Conservation (phyloP, 371 early-diverging fungal genomes). For the Zychaea mexicana region DNA sequence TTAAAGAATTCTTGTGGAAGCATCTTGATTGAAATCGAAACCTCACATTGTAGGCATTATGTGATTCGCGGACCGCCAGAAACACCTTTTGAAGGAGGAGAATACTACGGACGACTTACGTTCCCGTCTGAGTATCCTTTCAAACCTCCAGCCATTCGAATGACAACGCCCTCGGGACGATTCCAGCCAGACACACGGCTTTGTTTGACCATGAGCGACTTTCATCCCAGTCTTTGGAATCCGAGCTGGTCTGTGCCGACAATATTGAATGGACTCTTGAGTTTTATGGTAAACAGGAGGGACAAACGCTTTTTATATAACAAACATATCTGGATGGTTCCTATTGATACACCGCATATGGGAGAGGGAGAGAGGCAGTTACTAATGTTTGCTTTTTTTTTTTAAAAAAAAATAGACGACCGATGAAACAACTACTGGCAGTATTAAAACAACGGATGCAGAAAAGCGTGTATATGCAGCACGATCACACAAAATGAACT, state of each 20-base stretch:
- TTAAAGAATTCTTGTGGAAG: neutral
- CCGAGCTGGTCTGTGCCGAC: conserved; percentile 97
- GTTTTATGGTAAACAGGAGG: conserved; percentile 87
- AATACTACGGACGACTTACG: conserved; percentile 93
- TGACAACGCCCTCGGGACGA: conserved; percentile 91
- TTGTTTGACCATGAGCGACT: conserved; percentile 95
- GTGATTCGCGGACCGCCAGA: conserved; percentile 93
- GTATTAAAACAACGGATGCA: conserved; percentile 74
- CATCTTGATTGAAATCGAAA: neutral
- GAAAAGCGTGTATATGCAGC: conserved; percentile 81
- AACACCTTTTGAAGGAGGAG: conserved; percentile 90
- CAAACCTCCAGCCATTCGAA: conserved; percentile 94
- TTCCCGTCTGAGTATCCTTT: conserved; percentile 97
- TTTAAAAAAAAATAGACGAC: conserved; percentile 65
- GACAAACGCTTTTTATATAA: too few relatives aligned
- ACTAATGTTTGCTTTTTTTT: too few relatives aligned
- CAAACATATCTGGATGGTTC: too few relatives aligned
- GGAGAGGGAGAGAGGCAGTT: too few relatives aligned
- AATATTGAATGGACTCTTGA: conserved; percentile 91
- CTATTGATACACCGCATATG: too few relatives aligned
- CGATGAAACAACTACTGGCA: conserved; percentile 92
- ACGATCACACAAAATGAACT: conserved; percentile 81
- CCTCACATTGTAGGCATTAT: conserved; percentile 78
- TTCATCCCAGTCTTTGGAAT: conserved; percentile 94
- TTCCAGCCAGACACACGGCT: conserved; percentile 90